Evolutionary conservation across 192 early-diverging fungal species (phyloP).

Genomic region (Podila horticola): DNA sequence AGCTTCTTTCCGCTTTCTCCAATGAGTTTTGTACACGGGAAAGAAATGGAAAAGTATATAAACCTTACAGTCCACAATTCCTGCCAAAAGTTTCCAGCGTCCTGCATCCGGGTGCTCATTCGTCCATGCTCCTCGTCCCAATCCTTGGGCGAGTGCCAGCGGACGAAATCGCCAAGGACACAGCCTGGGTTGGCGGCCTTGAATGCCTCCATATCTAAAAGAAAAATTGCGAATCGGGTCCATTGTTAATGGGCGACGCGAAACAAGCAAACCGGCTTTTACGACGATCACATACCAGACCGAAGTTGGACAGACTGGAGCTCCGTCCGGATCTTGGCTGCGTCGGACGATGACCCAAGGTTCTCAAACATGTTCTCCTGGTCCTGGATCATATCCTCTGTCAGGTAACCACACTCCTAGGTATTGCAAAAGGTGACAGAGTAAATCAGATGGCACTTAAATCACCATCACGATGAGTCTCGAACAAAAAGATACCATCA

Average conservation of each 20-base stretch:
- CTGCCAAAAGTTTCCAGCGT: conserved; percentile 87
- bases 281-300: conserved; percentile 60
- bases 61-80: conserved; percentile 84
- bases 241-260: no score
- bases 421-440: neutral
- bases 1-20: no score
- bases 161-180: conserved; percentile 87
- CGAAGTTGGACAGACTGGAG: conserved; percentile 79
- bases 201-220: conserved; percentile 94
- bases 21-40: no score
- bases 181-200: conserved; percentile 92
- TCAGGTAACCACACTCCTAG: conserved; percentile 79
- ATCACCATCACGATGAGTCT: neutral
- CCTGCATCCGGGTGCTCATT: conserved; percentile 84
- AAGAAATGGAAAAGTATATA: neutral
- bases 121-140: conserved; percentile 76
- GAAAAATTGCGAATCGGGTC: neutral
- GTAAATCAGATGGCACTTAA: neutral
- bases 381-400: conserved; percentile 88
- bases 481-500: neutral
- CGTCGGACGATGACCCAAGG: conserved; percentile 76
- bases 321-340: conserved; percentile 73
- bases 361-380: conserved; percentile 81
- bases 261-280: no score
- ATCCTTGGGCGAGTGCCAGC: conserved; percentile 96